These are phyloP conservation scores for Spathaspora passalidarum DNA, from an alignment of 805 yeast species.

Conservation along the genomic window DNA sequence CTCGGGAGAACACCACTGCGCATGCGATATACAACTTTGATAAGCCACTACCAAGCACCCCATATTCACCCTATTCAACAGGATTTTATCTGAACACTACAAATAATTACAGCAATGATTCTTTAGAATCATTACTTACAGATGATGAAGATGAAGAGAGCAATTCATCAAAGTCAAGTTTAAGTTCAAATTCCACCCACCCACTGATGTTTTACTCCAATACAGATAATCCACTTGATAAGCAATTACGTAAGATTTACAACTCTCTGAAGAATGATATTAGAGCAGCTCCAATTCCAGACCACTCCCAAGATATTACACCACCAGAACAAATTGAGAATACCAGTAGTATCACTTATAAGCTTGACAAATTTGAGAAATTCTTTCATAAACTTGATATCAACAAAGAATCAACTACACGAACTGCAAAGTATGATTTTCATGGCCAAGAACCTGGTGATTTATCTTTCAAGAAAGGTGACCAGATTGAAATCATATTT, in stretches of 20 bases:
- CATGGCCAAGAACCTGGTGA: conserved; percentile 36
- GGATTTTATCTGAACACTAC: background rate
- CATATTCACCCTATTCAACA: background rate
- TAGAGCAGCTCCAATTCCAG: conserved; percentile 25
- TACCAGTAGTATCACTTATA: conserved; percentile 22
- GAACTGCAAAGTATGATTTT: conserved; percentile 21
- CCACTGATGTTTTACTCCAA: conserved; percentile 11
- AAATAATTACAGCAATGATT: background rate
- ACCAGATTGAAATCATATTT: conserved; percentile 28
- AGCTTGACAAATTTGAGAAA: conserved; percentile 20
- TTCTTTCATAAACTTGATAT: conserved; percentile 20
- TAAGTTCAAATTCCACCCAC: conserved; percentile 17
- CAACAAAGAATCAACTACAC: conserved; percentile 7
- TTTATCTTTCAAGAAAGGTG: conserved; percentile 32
- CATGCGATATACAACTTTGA: conserved; percentile 5
- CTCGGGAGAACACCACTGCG: conserved; percentile 22
- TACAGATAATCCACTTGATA: conserved; percentile 15
- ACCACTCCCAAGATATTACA: conserved; percentile 4
- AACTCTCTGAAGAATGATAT: conserved; percentile 35
- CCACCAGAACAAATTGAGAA: conserved; percentile 11
- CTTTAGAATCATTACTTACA: conserved; percentile 10
- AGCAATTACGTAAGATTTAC: conserved; percentile 24
- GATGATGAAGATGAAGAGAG: conserved; percentile 10
- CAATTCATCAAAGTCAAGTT: conserved; percentile 3
- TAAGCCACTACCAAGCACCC: background rate